Percentiles rank a stretch among this genome's conserved stretches.
phyloP scores from a whole-genome alignment of 73 alveolate species.

The Paramecium pentaurelia region DNA sequence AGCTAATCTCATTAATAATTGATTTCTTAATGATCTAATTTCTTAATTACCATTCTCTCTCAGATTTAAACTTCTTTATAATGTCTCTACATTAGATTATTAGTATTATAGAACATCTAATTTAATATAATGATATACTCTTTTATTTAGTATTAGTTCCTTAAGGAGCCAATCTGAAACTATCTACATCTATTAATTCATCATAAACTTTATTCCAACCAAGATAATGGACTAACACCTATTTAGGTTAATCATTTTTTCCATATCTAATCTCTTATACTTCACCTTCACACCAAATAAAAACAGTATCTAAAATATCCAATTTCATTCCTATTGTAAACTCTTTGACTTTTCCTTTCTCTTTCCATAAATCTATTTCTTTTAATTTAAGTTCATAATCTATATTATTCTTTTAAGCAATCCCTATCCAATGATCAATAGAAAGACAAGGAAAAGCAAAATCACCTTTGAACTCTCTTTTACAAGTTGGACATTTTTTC shows the following conservation, averaged over 20 bases:
- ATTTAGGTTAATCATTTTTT: background rate
- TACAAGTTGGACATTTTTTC: background rate
- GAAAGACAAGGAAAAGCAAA: background rate
- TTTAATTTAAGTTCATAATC: background rate
- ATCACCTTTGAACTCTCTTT: background rate
- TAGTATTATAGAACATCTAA: background rate
- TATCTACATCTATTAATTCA: background rate
- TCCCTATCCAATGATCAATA: background rate
- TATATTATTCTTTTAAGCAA: background rate
- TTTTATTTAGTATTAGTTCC: background rate
- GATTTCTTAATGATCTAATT: background rate
- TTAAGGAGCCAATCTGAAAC: background rate
- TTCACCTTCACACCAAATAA: conserved; percentile 1
- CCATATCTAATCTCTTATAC: background rate
- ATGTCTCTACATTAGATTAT: background rate
- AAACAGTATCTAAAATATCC: background rate
- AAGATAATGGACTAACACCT: background rate
- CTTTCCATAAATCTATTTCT: background rate
- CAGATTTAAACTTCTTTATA: background rate
- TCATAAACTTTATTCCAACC: background rate
- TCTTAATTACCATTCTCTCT: background rate
- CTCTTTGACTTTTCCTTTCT: background rate
- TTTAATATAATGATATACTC: background rate
- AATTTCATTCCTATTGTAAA: background rate
- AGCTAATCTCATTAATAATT: background rate